These are phyloP conservation scores for Fusarium decemcellulare DNA, from an alignment of 2,329 filamentous ascomycete genomes.

Conservation along the genomic window DNA sequence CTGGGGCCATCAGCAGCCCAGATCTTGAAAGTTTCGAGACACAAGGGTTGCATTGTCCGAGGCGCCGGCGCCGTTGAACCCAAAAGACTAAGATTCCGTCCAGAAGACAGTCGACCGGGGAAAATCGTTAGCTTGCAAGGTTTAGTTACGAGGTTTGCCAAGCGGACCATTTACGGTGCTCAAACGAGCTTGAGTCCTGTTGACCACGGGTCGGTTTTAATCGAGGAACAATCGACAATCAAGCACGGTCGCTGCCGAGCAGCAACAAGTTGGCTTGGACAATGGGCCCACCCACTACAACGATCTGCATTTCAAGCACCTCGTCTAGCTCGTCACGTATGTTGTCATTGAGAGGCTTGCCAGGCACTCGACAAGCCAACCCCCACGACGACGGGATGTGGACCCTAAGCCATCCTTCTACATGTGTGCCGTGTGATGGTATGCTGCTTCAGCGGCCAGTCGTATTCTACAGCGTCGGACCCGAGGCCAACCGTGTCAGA, in stretches of 20 bases:
- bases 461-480: constrained; percentile 17
- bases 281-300: constrained; percentile 16
- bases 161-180: constrained; percentile 13
- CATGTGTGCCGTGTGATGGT: constrained; percentile 12
- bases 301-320: neutral
- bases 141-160: constrained; percentile 11
- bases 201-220: constrained; percentile 23
- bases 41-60: constrained; percentile 8
- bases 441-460: constrained; percentile 14
- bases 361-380: constrained; percentile 1
- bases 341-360: neutral
- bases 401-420: constrained; percentile 8
- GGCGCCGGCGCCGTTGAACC: constrained; percentile 9
- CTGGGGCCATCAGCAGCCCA: constrained; percentile 5
- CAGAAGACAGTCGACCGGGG: constrained; percentile 16
- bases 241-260: neutral
- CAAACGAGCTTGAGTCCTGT: constrained; percentile 8
- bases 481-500: constrained; percentile 3
- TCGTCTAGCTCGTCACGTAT: constrained; percentile 2
- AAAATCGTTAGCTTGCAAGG: neutral
- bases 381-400: constrained; percentile 27
- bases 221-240: neutral
- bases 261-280: constrained; percentile 2
- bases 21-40: constrained; percentile 10
- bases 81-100: neutral